Evolutionary conservation across 108 stramenopile genomes (phyloP).

Genomic region (Schizochytrium sp.): DNA sequence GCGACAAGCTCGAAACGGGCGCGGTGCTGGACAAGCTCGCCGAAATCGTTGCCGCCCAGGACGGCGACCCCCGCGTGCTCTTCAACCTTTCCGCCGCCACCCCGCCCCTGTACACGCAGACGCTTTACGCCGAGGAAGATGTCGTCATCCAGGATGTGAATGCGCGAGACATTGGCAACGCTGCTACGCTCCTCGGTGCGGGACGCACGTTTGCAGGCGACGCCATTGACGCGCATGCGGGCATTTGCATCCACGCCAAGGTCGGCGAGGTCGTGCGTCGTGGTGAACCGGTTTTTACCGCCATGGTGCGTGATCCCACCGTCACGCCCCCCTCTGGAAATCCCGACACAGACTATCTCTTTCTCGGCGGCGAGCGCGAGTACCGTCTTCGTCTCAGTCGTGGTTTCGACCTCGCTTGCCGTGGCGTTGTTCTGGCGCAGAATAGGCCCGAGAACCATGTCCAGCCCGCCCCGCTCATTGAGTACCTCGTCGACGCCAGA

Average conservation of each 20-base stretch:
- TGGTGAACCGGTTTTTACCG: conserved; percentile 47
- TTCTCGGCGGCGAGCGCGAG: background rate
- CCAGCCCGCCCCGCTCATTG: background rate
- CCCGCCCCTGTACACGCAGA: conserved; percentile 24
- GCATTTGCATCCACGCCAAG: conserved; percentile 49
- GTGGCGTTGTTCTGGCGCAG: background rate
- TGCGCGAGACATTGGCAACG: conserved; percentile 49
- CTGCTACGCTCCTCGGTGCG: conserved; percentile 56
- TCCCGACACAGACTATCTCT: background rate
- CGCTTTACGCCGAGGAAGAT: conserved; percentile 28
- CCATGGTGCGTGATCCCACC: conserved; percentile 6
- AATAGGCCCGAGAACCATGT: background rate
- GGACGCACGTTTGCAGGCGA: conserved; percentile 56
- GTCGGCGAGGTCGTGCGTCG: conserved; percentile 44
- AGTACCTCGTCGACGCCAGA: background rate
- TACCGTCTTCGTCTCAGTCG: background rate
- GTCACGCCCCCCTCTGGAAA: background rate
- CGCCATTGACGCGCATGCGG: conserved; percentile 53
- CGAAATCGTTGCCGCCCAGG: conserved; percentile 67
- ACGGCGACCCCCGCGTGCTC: conserved; percentile 48
- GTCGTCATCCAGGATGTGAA: conserved; percentile 50
- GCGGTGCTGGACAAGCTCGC: conserved; percentile 55
- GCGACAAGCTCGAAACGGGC: conserved; percentile 48
- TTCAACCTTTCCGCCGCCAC: conserved; percentile 35
- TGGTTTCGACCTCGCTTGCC: background rate